Evolutionary conservation across 148 eudicot species (phyloP), one percentile per base, ranked within the genome.

Genomic region (Chenopodium album): DNA sequence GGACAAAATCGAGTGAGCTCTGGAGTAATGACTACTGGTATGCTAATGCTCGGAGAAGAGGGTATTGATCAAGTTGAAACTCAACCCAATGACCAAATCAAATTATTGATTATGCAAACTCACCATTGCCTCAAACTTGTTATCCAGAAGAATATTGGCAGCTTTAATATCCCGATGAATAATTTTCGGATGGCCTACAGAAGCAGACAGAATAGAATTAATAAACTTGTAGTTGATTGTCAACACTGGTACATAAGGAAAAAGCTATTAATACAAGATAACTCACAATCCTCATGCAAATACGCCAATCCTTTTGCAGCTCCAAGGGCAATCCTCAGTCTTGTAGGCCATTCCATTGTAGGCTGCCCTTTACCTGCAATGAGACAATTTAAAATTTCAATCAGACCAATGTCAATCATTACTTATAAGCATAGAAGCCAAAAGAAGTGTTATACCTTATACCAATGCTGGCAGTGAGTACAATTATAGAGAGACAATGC

Each of bases 101-200:
- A 32, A 80, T 11, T 22, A 76, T 20, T 44, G 26, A 64, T 64
- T 75, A 73, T 65, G 64, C 31, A 83, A 69, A 31, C 81, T 85
- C 84, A 94, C 99, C 98, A 87, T 97, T 79, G 98, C 97, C 89
- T 97, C 99, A 82, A 91, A 97, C 84, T 91, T 92, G 78, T 84
- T 87, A 80, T 94, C 95, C 74, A 97, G 34, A 65, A 97, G 94
- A 81, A 97, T 97, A 87, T 97, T 97, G 54, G 99, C 82, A n/a
- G 94, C 91, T 88, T 97, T 97, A 75, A 97, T 97, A 84, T 97
- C 99, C 62, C 99, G 88, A 77, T 97, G 99, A 78, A 97, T 92
- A 75, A 97, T 97, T 86, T 97, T 97, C 31, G 98, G 99, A 89
- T 97, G 95, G 82, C 99, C 99, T 97, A 87, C 82, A 84, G 52